phyloP scores from a whole-genome alignment of 108 stramenopile genomes.

The Conticribra guillardii region DNA sequence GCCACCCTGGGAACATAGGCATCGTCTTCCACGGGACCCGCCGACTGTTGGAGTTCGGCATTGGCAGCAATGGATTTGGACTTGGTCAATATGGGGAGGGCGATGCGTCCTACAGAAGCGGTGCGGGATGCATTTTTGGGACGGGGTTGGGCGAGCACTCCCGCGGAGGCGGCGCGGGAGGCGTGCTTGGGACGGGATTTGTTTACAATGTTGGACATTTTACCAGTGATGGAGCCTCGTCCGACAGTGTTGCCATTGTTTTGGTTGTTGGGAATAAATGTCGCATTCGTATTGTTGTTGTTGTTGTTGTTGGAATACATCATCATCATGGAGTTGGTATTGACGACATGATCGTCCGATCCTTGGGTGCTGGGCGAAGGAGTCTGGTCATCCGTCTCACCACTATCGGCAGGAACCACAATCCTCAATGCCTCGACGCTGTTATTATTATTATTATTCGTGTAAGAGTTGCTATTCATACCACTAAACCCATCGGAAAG shows the following conservation, averaged over 20 bases:
- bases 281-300: no score
- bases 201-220: no score
- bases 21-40: conserved; percentile 7
- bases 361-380: conserved; percentile 18
- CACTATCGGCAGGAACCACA: conserved; percentile 13
- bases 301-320: no score
- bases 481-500: no score
- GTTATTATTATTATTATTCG: background rate
- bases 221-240: background rate
- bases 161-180: background rate
- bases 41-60: conserved; percentile 14
- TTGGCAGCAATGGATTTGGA: conserved; percentile 15
- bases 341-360: background rate
- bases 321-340: no score
- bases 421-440: background rate
- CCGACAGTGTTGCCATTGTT: background rate
- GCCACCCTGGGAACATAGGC: conserved; percentile 1
- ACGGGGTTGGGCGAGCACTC: background rate
- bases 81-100: background rate
- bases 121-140: no score
- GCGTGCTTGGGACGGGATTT: no score
- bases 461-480: no score
- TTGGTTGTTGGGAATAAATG: no score
- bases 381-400: conserved; percentile 20
- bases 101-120: background rate